Evolutionary conservation across 495 filamentous ascomycete genomes (phyloP), one percentile per base, ranked within the genome.

Genomic region (Delitschia confertaspora): DNA sequence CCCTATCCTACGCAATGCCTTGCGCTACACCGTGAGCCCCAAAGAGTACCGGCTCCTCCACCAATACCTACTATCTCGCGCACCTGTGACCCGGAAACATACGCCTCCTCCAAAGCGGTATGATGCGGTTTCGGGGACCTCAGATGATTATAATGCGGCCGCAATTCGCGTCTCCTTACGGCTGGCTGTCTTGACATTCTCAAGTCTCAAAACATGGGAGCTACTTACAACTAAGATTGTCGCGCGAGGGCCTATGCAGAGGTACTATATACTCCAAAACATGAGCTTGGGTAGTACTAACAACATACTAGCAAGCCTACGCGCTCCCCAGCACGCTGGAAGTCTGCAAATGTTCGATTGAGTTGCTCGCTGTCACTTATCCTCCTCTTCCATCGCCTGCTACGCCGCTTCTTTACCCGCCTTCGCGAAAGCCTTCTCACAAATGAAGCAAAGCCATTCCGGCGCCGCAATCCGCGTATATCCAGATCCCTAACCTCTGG

Each of bases 371-470:
- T 95, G 22, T 87, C 87, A 33, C 75, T 82, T 8, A 79, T 95
- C 34, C 71, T 98, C 22, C 71, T 96, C 26, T 69, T 93, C 49
- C 88, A 98, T 54, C 78, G 91, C 29, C 69, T 95, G 22, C 76
- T 98, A 8, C 85, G 86, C 65, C 85, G 88, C 43, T 98, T 98
- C 66, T 81, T 96, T 49, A 73, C 75, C 21, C 77, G 83, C 25
- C 68, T 98, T 24, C 81, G 91, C 25, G 70, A 71, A 2, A 83
- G 84, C 41, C 69, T 98, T 19, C 76, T 89, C 39, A 74, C 81
- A 4, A 75, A 82, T 8, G 70, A 81, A 41, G 85, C 87, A 1
- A 66, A 64, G 35, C 77, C 82, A 0, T 95, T 96, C 60, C 76
- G 88, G 0, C 71, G 70, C 33, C 78, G 89, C 19, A 94, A 98